Percentiles rank a stretch among this genome's conserved stretches.
phyloP scores from a whole-genome alignment of 306 rosid genomes.

The Quercus variabilis region DNA sequence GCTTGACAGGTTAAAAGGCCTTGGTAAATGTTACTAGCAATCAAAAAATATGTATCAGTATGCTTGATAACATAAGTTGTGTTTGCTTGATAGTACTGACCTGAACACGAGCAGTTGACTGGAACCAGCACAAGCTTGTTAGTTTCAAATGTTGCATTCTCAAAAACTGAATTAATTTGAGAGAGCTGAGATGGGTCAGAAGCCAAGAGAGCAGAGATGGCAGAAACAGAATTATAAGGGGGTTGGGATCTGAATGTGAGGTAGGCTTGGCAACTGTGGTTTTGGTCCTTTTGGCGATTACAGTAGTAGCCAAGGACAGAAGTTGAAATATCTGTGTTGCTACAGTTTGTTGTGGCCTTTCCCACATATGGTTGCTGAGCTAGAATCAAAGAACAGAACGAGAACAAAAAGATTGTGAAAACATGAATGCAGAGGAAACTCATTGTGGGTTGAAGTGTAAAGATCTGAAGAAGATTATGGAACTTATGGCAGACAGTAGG shows the following conservation, averaged over 20 bases:
- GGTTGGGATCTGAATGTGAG: slow-evolving; percentile 76
- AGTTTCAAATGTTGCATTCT: slow-evolving; percentile 38
- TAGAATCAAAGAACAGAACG: slow-evolving; percentile 21
- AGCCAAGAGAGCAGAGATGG: slow-evolving; percentile 53
- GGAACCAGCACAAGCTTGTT: slow-evolving; percentile 68
- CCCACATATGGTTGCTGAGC: slow-evolving; percentile 82
- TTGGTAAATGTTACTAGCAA: slow-evolving; percentile 60
- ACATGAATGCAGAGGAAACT: slow-evolving; percentile 18
- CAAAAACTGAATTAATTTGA: slow-evolving; percentile 45
- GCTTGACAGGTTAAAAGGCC: slow-evolving; percentile 87
- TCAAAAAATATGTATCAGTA: slow-evolving; percentile 18
- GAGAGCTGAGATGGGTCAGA: slow-evolving; percentile 60
- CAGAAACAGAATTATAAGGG: slow-evolving; percentile 52
- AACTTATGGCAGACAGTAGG: neutral
- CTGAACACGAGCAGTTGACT: slow-evolving; percentile 64
- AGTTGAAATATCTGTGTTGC: slow-evolving; percentile 24
- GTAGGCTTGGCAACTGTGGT: slow-evolving; percentile 64
- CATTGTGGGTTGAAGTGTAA: slow-evolving; percentile 38
- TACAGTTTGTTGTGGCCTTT: slow-evolving; percentile 41
- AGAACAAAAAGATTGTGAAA: slow-evolving; percentile 20
- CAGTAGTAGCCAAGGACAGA: slow-evolving; percentile 71
- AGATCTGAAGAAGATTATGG: neutral
- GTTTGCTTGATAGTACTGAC: slow-evolving; percentile 64
- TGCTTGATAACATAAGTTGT: slow-evolving; percentile 34
- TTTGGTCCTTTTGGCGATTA: slow-evolving; percentile 31